phyloP scores from a whole-genome alignment of 257 asterid species.

The Voacanga thouarsii region DNA sequence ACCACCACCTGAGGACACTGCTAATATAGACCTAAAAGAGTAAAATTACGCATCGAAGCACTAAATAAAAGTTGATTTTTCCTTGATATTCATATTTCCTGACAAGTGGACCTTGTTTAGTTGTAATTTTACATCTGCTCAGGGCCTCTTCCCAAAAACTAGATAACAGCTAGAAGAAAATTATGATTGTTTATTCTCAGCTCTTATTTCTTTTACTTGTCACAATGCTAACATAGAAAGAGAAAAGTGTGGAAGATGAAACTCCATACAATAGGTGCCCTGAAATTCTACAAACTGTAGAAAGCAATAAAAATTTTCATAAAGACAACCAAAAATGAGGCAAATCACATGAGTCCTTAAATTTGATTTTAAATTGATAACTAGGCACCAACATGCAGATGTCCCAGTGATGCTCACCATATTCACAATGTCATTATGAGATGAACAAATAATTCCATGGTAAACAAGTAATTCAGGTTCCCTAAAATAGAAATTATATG shows the following conservation, averaged over 20 bases:
- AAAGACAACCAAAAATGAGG: background rate
- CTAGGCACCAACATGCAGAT: background rate
- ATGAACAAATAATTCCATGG: too few species aligned
- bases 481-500: too few species aligned
- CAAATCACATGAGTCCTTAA: background rate
- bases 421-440: too few species aligned
- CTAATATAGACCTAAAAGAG: background rate
- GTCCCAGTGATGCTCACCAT: background rate
- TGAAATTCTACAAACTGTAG: background rate
- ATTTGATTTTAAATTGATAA: background rate
- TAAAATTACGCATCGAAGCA: background rate
- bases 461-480: too few species aligned
- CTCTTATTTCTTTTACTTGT: background rate
- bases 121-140: background rate
- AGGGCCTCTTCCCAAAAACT: background rate
- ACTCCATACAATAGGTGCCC: background rate
- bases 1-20: background rate
- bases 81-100: background rate
- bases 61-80: background rate
- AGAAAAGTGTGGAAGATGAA: background rate
- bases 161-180: background rate
- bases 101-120: background rate
- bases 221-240: background rate
- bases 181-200: background rate
- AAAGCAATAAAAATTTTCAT: too few species aligned